Conservation (phyloP, 345 rosid species). For the Dipteronia dyeriana region DNA sequence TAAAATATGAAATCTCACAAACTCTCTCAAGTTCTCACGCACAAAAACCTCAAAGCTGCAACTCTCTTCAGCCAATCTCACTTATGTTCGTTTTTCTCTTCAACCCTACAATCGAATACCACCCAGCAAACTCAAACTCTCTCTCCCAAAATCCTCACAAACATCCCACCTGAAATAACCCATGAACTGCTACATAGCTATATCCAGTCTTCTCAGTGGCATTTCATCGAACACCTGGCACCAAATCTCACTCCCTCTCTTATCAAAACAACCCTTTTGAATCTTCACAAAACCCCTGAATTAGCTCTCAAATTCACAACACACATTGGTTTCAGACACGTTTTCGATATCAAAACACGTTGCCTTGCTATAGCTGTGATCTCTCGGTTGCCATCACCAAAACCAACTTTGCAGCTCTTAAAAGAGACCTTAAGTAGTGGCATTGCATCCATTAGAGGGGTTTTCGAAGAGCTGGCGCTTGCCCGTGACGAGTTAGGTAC, state of each 20-base stretch:
- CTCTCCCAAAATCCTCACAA: background rate
- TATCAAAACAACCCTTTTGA: constrained; percentile 45
- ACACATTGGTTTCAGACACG: constrained; percentile 34
- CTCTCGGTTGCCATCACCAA: constrained; percentile 58
- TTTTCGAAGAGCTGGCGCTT: constrained; percentile 52
- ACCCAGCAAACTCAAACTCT: constrained; percentile 17
- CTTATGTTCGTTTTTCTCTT: constrained; percentile 26
- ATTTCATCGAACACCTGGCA: constrained; percentile 64
- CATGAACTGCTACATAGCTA: constrained; percentile 20
- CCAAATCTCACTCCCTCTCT: constrained; percentile 43
- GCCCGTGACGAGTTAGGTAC: constrained; percentile 45
- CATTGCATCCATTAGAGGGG: constrained; percentile 27
- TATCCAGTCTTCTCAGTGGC: constrained; percentile 68
- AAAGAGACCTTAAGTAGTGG: constrained; percentile 38
- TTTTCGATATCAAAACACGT: constrained; percentile 51
- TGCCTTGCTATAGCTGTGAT: constrained; percentile 62
- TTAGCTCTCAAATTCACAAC: constrained; percentile 54
- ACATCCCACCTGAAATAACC: constrained; percentile 18
- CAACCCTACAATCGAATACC: constrained; percentile 14
- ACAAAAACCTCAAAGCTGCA: constrained; percentile 14
- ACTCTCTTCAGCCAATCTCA: background rate
- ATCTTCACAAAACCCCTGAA: constrained; percentile 58
- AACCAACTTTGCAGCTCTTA: constrained; percentile 54
- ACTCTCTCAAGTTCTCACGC: constrained; percentile 17
- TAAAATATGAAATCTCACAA: constrained; percentile 35